A percentile compares a stretch with the other conserved stretches of the same genome.
Evolutionary conservation across 148 eudicot genomes (phyloP).

Genomic region (Fallopia convolvulus): DNA sequence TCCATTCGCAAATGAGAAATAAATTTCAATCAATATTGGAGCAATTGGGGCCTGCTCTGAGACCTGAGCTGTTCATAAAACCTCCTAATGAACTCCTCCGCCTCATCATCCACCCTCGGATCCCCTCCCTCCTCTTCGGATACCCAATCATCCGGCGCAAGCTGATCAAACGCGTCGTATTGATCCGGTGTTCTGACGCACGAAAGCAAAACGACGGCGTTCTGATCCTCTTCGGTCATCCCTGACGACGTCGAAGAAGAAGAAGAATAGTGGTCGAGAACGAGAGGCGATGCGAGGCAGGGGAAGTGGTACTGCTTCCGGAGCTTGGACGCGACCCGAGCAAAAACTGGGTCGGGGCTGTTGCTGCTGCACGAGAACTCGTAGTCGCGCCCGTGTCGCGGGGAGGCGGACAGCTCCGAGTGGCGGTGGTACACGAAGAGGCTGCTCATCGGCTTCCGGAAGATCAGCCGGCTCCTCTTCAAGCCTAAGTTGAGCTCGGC

Average conservation of each 20-base stretch:
- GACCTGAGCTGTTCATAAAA: constrained; percentile 32
- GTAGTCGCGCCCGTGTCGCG: constrained; percentile 16
- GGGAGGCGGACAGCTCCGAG: background rate
- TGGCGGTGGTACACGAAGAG: background rate
- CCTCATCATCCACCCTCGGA: constrained; percentile 29
- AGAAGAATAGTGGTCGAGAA: constrained; percentile 6
- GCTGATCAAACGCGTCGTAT: constrained; percentile 15
- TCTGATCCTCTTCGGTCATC: constrained; percentile 9
- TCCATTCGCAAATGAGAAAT: background rate
- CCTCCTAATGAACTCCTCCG: constrained; percentile 32
- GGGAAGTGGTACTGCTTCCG: constrained; percentile 18
- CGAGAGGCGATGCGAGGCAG: constrained; percentile 20
- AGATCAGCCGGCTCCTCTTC: constrained; percentile 21
- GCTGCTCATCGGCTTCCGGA: constrained; percentile 14
- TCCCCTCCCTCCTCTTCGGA: constrained; percentile 25
- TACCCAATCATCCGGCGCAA: constrained; percentile 24
- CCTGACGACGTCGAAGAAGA: background rate
- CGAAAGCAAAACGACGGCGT: constrained; percentile 10
- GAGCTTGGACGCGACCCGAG: constrained; percentile 17
- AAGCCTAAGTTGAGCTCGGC: constrained; percentile 23
- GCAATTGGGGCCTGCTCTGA: constrained; percentile 28
- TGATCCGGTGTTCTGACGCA: background rate
- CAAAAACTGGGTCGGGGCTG: constrained; percentile 29
- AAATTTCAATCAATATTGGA: constrained; percentile 15
- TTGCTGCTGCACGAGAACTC: constrained; percentile 28